Conservation (phyloP, 805 yeast species). For the Spathaspora girioi region DNA sequence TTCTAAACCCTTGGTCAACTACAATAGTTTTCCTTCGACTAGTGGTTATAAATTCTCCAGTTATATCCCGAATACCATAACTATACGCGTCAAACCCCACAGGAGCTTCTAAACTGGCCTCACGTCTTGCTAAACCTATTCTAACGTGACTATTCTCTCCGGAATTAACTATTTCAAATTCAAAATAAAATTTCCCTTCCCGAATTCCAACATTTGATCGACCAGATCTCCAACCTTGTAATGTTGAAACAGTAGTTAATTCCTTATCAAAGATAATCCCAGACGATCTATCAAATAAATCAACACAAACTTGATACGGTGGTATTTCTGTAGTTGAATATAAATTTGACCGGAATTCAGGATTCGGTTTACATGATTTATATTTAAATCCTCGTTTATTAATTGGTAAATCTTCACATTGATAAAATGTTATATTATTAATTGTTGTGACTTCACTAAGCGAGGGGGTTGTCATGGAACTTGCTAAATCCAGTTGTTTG, state of each 20-base stretch:
- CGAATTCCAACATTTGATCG: slow-evolving; percentile 71
- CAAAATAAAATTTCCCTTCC: slow-evolving; percentile 81
- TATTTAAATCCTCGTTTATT: slow-evolving; percentile 81
- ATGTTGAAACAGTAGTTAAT: slow-evolving; percentile 46
- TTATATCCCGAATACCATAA: slow-evolving; percentile 79
- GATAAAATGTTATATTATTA: slow-evolving; percentile 27
- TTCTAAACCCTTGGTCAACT: slow-evolving; percentile 50
- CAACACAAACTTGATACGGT: slow-evolving; percentile 56
- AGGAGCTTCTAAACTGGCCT: slow-evolving; percentile 89
- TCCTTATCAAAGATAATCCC: slow-evolving; percentile 40
- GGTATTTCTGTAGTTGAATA: slow-evolving; percentile 74
- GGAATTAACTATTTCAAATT: slow-evolving; percentile 55
- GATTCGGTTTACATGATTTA: slow-evolving; percentile 71
- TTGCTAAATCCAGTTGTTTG: slow-evolving; percentile 15
- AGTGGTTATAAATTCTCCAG: slow-evolving; percentile 72
- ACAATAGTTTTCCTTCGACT: slow-evolving; percentile 57
- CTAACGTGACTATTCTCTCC: slow-evolving; percentile 59
- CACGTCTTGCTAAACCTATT: slow-evolving; percentile 79
- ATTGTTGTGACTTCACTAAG: slow-evolving; percentile 5
- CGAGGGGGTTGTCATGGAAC: not conserved
- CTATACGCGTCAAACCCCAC: slow-evolving; percentile 95
- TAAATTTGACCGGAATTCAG: slow-evolving; percentile 49
- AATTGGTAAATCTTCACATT: slow-evolving; percentile 74
- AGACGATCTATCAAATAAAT: slow-evolving; percentile 66
- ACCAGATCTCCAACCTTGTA: slow-evolving; percentile 76